Conservation (phyloP, 768 basidiomycete genomes). For the Phallus indusiatus region DNA sequence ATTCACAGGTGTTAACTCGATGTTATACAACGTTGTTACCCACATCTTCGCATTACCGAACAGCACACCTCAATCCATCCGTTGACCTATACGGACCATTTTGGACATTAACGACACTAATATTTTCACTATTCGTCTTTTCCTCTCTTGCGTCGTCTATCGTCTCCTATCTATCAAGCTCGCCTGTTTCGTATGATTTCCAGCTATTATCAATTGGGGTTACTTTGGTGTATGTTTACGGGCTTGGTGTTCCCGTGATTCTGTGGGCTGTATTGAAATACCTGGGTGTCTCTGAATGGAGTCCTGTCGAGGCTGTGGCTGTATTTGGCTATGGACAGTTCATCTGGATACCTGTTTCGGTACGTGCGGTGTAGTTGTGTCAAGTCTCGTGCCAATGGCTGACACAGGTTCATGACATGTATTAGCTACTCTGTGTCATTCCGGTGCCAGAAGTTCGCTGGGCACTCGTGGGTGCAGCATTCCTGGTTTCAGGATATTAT, state of each 20-base stretch:
- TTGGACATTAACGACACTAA: constrained; percentile 94
- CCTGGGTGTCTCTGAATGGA: constrained; percentile 84
- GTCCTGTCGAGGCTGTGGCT: constrained; percentile 71
- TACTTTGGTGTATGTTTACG: constrained; percentile 81
- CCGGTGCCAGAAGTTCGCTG: constrained; percentile 78
- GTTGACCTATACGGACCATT: constrained; percentile 85
- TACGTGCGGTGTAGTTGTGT: constrained; percentile 26
- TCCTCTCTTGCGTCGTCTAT: constrained; percentile 89
- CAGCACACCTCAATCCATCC: constrained; percentile 54
- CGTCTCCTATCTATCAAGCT: constrained; percentile 66
- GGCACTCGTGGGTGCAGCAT: constrained; percentile 65
- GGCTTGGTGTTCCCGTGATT: constrained; percentile 67
- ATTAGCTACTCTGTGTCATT: constrained; percentile 74
- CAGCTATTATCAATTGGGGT: constrained; percentile 74
- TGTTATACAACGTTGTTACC: constrained; percentile 76
- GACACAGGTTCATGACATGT: neutral
- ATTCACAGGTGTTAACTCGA: constrained; percentile 55
- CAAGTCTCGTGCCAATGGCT: neutral
- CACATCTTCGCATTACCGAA: constrained; percentile 47
- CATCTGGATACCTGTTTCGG: constrained; percentile 83
- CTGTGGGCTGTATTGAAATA: constrained; percentile 84
- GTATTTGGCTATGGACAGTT: constrained; percentile 79
- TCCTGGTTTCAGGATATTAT: constrained; percentile 80
- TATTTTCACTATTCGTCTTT: constrained; percentile 87
- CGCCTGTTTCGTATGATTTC: constrained; percentile 74